Base-by-base conservation (phyloP, 83 land plant species). In the Thuja plicata region DNA sequence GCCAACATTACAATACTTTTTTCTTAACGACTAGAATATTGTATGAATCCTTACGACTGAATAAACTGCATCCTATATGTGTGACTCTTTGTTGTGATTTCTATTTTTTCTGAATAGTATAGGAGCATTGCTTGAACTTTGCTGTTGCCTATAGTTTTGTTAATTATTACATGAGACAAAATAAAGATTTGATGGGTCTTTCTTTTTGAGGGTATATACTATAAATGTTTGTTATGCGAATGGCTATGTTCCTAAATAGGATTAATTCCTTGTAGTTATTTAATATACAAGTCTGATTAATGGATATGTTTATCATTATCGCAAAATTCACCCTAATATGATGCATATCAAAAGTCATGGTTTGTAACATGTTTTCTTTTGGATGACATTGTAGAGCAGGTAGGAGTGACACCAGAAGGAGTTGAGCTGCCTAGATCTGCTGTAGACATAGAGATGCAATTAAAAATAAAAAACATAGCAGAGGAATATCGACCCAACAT, bases 351-450 rank as follows among this genome's bases (percentile, higher is more conserved):
- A 27, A 8, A 3, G 50, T 82, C 50, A 82, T 43, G 52, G 48
- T 82, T 82, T 45, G 54, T 41, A 24, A 82, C 15, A 82, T 82
- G 19, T 45, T 82, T 52, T 45, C 52, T 82, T 27, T 82, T 82
- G 82, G 50, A 82, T 46, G 35, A 76, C 78, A 45, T 83, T 34
- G 55, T 27, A 70, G 91, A 35, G 77, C 90, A 97, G 99, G 98
- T 97, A 71, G 98, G 99, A 79, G 97, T 96, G 43, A 97, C 99
- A 37, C 99, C 99, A 34, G 99, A 96, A 90, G 99, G 99, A 57
- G 95, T 97, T 40, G 99, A 97, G 92, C 90, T 95, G 82, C 99
- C 98, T 52, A 89, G 96, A 50, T 95, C 96, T 90, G 83, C 93
- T 34, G 94, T 97, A 11, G 99, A 97, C 92, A 93, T 91, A 71